Percentiles rank a stretch among this genome's conserved stretches.
Conservation (phyloP, 345 rosid genomes). For the Gossypium anomalum region DNA sequence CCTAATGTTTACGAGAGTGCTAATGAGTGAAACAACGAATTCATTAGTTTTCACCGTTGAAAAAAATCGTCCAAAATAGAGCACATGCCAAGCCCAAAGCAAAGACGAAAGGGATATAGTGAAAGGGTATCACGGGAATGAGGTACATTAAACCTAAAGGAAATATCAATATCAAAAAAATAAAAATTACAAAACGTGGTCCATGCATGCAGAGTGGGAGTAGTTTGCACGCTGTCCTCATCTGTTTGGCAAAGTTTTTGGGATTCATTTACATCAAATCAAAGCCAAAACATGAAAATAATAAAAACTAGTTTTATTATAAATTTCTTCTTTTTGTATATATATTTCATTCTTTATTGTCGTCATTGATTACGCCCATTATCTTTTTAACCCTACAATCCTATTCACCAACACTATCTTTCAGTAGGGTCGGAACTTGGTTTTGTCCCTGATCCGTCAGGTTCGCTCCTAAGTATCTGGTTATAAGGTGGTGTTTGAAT, state of each 20-base stretch:
- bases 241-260: not conserved
- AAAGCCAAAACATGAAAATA: not conserved
- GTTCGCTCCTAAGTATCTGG: not conserved
- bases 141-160: slow-evolving; percentile 22
- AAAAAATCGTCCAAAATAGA: not conserved
- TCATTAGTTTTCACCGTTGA: not conserved
- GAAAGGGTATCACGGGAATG: slow-evolving; percentile 26
- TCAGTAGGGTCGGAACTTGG: not conserved
- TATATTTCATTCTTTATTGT: not conserved
- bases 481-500: not conserved
- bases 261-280: not conserved
- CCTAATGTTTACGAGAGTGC: no score
- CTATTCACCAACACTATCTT: not conserved
- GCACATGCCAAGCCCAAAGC: not conserved
- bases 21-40: not conserved
- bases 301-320: not conserved
- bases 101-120: not conserved
- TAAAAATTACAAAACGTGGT: slow-evolving; percentile 23
- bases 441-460: not conserved
- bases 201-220: slow-evolving; percentile 31
- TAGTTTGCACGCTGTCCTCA: slow-evolving; percentile 31
- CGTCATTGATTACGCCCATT: not conserved
- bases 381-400: not conserved
- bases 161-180: slow-evolving; percentile 11
- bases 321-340: no score